phyloP scores from a whole-genome alignment of 208 protist genomes.

The Leishmania amazonensis region DNA sequence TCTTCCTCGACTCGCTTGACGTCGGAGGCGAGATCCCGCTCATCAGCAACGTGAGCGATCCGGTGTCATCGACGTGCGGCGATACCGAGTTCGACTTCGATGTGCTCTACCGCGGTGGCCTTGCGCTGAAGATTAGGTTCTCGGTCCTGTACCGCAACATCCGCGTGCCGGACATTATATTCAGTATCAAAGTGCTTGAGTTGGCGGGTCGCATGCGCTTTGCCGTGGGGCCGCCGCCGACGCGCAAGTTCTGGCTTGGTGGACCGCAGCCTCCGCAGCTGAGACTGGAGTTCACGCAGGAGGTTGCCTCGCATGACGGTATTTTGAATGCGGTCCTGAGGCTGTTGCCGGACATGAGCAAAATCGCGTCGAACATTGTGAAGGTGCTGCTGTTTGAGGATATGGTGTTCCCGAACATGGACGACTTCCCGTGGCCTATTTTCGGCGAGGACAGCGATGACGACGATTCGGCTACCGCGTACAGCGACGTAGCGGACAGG shows the following conservation, averaged over 20 bases:
- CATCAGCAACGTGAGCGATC: constrained; percentile 68
- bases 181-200: constrained; percentile 78
- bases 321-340: constrained; percentile 66
- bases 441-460: constrained; percentile 34
- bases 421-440: constrained; percentile 80
- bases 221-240: constrained; percentile 72
- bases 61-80: constrained; percentile 43
- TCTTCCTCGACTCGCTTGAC: constrained; percentile 60
- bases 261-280: constrained; percentile 60
- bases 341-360: constrained; percentile 76
- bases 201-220: constrained; percentile 75
- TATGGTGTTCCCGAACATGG: constrained; percentile 81
- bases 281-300: constrained; percentile 76
- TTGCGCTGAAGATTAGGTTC: constrained; percentile 72
- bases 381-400: constrained; percentile 78
- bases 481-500: constrained; percentile 5
- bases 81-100: constrained; percentile 88
- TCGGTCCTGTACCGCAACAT: constrained; percentile 62
- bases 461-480: constrained; percentile 9
- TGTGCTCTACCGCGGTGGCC: constrained; percentile 82
- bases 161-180: constrained; percentile 72
- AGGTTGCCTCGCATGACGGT: constrained; percentile 74
- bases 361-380: constrained; percentile 68
- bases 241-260: constrained; percentile 78
- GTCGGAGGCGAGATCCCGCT: constrained; percentile 84